These are phyloP conservation scores for Cyclotella atomus DNA, from an alignment of 108 stramenopile species.

Conservation along the genomic window DNA sequence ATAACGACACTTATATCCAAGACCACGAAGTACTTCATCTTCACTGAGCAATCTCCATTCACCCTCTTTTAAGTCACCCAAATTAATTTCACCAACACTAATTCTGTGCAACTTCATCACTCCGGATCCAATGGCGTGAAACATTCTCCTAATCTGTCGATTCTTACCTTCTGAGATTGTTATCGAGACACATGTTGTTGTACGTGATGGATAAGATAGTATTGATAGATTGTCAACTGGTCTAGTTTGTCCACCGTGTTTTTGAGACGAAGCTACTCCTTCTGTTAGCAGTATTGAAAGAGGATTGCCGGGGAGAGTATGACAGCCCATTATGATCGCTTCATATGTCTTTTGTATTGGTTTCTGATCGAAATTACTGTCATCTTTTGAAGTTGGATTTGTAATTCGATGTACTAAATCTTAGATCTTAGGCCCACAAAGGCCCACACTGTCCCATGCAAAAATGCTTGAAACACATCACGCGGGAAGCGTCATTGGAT, in stretches of 20 bases:
- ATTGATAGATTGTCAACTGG: constrained; percentile 55
- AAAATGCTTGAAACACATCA: no score
- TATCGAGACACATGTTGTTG: constrained; percentile 60
- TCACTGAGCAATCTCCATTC: constrained; percentile 65
- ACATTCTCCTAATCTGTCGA: constrained; percentile 75
- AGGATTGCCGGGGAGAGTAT: constrained; percentile 26
- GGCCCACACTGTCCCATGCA: no score
- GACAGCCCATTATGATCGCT: constrained; percentile 73
- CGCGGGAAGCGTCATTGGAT: no score
- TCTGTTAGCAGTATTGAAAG: constrained; percentile 20
- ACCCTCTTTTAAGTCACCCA: constrained; percentile 46
- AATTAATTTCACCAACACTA: constrained; percentile 42
- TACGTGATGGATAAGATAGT: constrained; percentile 58
- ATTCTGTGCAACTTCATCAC: constrained; percentile 68
- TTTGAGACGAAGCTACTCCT: constrained; percentile 62
- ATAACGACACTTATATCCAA: constrained; percentile 49
- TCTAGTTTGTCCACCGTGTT: constrained; percentile 60
- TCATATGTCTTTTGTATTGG: constrained; percentile 62
- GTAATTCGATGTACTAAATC: constrained; percentile 66
- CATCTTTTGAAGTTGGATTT: constrained; percentile 50
- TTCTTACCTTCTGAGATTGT: constrained; percentile 74
- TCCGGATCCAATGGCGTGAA: constrained; percentile 73
- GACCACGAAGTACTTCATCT: constrained; percentile 40
- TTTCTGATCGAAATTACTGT: neutral
- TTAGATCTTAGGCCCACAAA: no score